Base-by-base conservation (phyloP, 768 basidiomycete species). In the Pleurotus tuoliensis region DNA sequence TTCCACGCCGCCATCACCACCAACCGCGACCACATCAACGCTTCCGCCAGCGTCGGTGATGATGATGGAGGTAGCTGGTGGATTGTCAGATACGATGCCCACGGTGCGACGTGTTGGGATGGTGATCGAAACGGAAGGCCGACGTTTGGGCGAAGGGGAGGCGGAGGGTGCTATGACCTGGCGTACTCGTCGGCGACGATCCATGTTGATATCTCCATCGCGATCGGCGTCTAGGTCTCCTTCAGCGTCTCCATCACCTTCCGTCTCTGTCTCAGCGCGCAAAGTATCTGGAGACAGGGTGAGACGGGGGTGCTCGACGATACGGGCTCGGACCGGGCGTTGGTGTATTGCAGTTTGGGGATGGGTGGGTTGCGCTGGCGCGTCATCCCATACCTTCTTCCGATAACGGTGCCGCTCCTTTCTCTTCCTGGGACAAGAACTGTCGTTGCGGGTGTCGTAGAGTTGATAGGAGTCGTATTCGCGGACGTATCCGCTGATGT, bases 381-480 rank as follows among this genome's bases (percentile, higher is more conserved):
- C 64, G 60, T 22, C 59, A 24, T 87, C 84, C 85, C 86, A 87
- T 22, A 78, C 65, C 83, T 78, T 13, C 86, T 82, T 13, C 80
- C 88, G 56, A 90, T 82, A 59, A 91, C 77, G 2, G 89, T 92
- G 8, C 88, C 88, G 59, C 87, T 88, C 45, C 89, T 82, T 60
- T 90, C 88, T 24, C 89, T 76, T 44, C 72, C 74, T 4, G 80
- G 76, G 24, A 85, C 74, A 16, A 84, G 67, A 41, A 84, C 83
- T n/a, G 80, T 70, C 0, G 81, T 78, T 0, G 82, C 84, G 9
- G 86, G 85, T 0, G 86, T 86, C 41, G 78, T 78, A 1, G 80
- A 80, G 5, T 80, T 77, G 22, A 76, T 69, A 9, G 87, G 86
- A 0, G 87, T 88, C 6, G 78, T 73, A 37, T 82, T 79, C 8